Evolutionary conservation across 805 yeast genomes (phyloP).

Genomic region (Ogataea naganishii): DNA sequence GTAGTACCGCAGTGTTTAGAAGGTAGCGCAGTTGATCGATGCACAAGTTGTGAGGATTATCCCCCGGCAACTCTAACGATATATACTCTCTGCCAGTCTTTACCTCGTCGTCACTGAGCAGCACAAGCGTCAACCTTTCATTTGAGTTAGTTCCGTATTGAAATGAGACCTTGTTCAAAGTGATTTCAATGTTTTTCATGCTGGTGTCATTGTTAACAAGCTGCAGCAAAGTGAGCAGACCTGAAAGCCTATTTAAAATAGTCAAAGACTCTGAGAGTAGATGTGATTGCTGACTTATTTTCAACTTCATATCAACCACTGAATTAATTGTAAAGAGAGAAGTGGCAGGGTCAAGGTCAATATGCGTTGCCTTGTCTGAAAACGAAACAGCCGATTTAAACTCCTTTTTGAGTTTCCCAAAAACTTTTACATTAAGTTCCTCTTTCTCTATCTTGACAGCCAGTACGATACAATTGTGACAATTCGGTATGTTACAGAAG

Average conservation of each 20-base stretch:
- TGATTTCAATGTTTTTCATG: conserved; percentile 18
- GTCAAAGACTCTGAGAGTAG: conserved; percentile 11
- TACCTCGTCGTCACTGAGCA: conserved; percentile 10
- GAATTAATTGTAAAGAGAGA: conserved; percentile 23
- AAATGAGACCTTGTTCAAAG: conserved; percentile 19
- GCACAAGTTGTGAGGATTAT: conserved; percentile 22
- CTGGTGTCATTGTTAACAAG: conserved; percentile 19
- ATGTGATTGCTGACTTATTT: conserved; percentile 8
- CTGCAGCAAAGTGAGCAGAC: conserved; percentile 19
- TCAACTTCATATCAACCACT: conserved; percentile 14
- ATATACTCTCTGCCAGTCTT: conserved; percentile 8
- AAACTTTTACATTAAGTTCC: conserved; percentile 22
- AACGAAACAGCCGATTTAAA: conserved; percentile 18
- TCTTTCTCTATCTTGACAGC: conserved; percentile 18
- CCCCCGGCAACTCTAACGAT: conserved; percentile 17
- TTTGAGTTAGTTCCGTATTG: conserved; percentile 19
- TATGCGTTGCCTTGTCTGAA: conserved; percentile 15
- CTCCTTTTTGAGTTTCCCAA: conserved; percentile 22
- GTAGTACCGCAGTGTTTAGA: background rate
- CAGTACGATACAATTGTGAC: conserved; percentile 25
- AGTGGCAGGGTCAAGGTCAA: conserved; percentile 14
- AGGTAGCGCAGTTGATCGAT: conserved; percentile 15
- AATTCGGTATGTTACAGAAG: conserved; percentile 26
- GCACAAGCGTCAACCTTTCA: conserved; percentile 18
- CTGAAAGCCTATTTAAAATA: conserved; percentile 19